A percentile compares a stretch with the other conserved stretches of the same genome.
Evolutionary conservation across 495 filamentous ascomycete species (phyloP).

Genomic region (Neurospora sp.): DNA sequence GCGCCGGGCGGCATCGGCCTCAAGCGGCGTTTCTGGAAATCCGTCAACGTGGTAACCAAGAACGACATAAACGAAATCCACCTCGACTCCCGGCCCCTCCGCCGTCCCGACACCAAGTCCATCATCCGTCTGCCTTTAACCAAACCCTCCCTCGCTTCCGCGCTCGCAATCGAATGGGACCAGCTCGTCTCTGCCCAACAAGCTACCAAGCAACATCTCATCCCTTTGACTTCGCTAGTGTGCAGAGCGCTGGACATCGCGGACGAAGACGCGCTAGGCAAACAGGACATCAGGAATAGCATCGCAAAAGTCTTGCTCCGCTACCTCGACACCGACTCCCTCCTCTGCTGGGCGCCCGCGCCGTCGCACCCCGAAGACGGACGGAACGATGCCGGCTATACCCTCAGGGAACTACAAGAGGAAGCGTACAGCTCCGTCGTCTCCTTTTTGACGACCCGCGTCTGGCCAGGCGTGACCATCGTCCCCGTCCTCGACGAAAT

Average conservation of each 20-base stretch:
- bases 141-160: conserved; percentile 76
- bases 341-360: conserved; percentile 82
- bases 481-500: conserved; percentile 61
- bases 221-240: conserved; percentile 79
- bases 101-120: conserved; percentile 54
- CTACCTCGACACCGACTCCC: conserved; percentile 84
- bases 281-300: conserved; percentile 34
- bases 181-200: conserved; percentile 67
- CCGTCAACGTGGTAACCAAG: conserved; percentile 50
- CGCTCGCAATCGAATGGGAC: conserved; percentile 90
- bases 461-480: conserved; percentile 84
- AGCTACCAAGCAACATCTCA: conserved; percentile 66
- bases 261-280: conserved; percentile 41
- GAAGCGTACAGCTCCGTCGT: conserved; percentile 57
- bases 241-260: conserved; percentile 73
- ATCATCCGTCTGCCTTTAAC: conserved; percentile 59
- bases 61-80: conserved; percentile 48
- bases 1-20: conserved; percentile 18
- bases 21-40: conserved; percentile 73
- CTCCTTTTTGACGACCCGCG: conserved; percentile 51
- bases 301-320: conserved; percentile 62
- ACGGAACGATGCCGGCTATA: conserved; percentile 28
- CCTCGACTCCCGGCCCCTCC: conserved; percentile 72
- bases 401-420: conserved; percentile 64
- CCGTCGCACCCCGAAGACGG: conserved; percentile 15